Conservation (phyloP, 1,284 basidiomycete species). For the Trichosporon sp. region DNA sequence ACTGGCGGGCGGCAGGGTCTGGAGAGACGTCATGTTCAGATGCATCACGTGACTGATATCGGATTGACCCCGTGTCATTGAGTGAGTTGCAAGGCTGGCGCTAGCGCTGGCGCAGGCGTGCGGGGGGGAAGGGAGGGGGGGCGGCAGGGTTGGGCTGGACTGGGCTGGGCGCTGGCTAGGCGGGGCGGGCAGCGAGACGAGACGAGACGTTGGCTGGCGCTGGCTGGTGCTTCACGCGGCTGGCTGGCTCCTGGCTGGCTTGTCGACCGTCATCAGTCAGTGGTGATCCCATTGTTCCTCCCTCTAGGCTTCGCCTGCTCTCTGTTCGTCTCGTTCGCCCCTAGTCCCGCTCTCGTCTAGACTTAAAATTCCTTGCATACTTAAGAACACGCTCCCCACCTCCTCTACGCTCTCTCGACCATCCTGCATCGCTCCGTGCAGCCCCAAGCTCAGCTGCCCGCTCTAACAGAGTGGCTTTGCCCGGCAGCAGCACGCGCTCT, state of each 20-base stretch:
- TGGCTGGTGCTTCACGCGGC: too few relatives aligned
- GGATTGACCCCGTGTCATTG: neutral
- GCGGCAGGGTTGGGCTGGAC: too few relatives aligned
- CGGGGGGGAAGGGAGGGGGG: too few relatives aligned
- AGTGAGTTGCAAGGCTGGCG: too few relatives aligned
- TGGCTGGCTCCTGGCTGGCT: neutral
- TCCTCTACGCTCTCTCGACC: neutral
- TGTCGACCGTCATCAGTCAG: neutral
- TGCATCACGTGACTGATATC: neutral
- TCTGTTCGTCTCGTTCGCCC: neutral
- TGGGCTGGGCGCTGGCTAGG: too few relatives aligned
- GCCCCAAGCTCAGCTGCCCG: neutral
- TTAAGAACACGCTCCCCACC: neutral
- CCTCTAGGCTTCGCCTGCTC: neutral
- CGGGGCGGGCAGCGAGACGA: too few relatives aligned
- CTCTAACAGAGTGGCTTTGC: neutral
- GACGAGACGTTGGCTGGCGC: too few relatives aligned
- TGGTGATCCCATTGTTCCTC: neutral
- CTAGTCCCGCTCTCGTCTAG: neutral
- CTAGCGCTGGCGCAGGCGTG: neutral
- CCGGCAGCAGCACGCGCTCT: neutral
- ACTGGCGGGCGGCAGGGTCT: too few relatives aligned
- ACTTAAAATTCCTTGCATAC: neutral
- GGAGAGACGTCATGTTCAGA: constrained; percentile 3
- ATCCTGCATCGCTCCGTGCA: neutral